A percentile compares a stretch with the other conserved stretches of the same genome.
phyloP scores from a whole-genome alignment of 768 basidiomycete species.

The Pleurotus salmoneostramineus region DNA sequence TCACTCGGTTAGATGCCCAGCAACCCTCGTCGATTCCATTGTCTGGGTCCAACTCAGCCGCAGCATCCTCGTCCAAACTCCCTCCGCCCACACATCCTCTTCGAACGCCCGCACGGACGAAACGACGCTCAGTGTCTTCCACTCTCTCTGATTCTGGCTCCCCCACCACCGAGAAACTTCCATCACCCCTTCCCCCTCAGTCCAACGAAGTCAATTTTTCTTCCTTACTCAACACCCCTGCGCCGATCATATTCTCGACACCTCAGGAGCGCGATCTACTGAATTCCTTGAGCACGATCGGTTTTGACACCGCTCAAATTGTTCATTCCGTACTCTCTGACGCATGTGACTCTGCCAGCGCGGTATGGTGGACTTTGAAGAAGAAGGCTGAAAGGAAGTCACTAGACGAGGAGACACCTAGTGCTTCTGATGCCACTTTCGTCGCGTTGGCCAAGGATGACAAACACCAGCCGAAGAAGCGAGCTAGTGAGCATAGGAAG shows the following conservation, averaged over 20 bases:
- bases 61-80: conserved; percentile 25
- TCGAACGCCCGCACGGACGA: conserved; percentile 92
- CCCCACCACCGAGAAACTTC: conserved; percentile 42
- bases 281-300: conserved; percentile 67
- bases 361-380: conserved; percentile 96
- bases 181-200: conserved; percentile 29
- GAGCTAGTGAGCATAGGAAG: conserved; percentile 15
- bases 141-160: conserved; percentile 65
- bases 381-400: conserved; percentile 68
- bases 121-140: conserved; percentile 92
- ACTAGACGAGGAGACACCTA: conserved; percentile 21
- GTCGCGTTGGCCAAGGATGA: conserved; percentile 13
- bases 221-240: conserved; percentile 56
- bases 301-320: conserved; percentile 92
- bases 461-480: conserved; percentile 13
- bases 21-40: conserved; percentile 23
- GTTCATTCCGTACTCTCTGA: conserved; percentile 89
- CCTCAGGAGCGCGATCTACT: conserved; percentile 77
- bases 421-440: conserved; percentile 7
- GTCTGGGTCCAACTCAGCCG: conserved; percentile 18
- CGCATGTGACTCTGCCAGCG: conserved; percentile 89
- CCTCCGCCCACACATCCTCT: conserved; percentile 58
- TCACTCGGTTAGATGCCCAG: conserved; percentile 15
- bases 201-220: conserved; percentile 57
- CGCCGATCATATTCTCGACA: conserved; percentile 86